A percentile compares a stretch with the other conserved stretches of the same genome.
phyloP scores from a whole-genome alignment of 1,284 basidiomycete species.

The Schizophyllum amplum region DNA sequence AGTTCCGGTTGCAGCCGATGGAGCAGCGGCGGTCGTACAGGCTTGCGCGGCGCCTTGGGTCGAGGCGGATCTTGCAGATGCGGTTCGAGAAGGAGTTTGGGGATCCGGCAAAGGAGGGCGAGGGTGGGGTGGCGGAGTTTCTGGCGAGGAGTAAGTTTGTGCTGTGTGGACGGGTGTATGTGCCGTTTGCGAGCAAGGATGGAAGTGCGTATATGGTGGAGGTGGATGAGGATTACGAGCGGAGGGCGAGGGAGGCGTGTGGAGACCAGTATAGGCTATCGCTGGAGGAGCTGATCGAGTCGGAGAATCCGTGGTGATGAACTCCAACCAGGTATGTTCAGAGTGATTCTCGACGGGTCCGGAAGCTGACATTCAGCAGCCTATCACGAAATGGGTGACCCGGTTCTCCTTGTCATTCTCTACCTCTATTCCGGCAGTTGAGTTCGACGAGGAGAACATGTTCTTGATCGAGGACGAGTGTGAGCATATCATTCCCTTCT shows the following conservation, averaged over 20 bases:
- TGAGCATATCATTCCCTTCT: conserved; percentile 19
- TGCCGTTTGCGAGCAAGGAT: conserved; percentile 57
- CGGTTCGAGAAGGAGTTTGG: conserved; percentile 21
- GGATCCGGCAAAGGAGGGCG: conserved; percentile 6
- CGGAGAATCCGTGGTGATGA: conserved; percentile 56
- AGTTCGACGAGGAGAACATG: conserved; percentile 43
- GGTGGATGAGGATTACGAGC: conserved; percentile 36
- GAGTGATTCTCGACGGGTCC: background rate
- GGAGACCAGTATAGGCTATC: conserved; percentile 44
- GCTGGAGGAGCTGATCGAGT: conserved; percentile 41
- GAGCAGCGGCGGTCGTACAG: conserved; percentile 49
- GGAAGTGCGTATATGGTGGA: conserved; percentile 48
- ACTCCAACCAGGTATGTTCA: conserved; percentile 44
- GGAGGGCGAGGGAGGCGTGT: conserved; percentile 15
- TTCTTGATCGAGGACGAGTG: conserved; percentile 38
- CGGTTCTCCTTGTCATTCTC: conserved; percentile 61
- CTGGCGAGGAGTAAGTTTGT: conserved; percentile 41
- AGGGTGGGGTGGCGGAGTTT: conserved; percentile 25
- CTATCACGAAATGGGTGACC: conserved; percentile 58
- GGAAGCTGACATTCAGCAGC: conserved; percentile 27
- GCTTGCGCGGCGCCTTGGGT: conserved; percentile 55
- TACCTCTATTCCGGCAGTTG: conserved; percentile 51
- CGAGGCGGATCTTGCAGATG: conserved; percentile 51
- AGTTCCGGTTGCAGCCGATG: conserved; percentile 42
- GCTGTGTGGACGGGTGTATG: conserved; percentile 52